Evolutionary conservation across 2,329 filamentous ascomycete genomes (phyloP).

Genomic region (Pseudogymnoascus sp.): DNA sequence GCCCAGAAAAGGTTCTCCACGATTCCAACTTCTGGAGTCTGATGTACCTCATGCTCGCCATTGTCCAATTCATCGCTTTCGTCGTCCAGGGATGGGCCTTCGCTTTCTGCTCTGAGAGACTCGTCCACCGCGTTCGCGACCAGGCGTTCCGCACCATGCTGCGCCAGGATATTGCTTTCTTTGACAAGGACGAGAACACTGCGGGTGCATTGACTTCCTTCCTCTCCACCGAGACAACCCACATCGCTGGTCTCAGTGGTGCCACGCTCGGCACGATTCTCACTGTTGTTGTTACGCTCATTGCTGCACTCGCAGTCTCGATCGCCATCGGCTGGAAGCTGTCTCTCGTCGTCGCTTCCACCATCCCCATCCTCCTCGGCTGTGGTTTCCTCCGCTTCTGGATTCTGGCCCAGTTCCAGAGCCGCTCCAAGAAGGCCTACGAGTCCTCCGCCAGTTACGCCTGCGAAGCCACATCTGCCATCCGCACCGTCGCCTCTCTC

Average conservation of each 20-base stretch:
- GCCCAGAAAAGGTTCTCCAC: constrained; percentile 49
- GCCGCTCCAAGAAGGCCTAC: constrained; percentile 71
- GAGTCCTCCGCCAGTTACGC: constrained; percentile 76
- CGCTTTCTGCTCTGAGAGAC: constrained; percentile 75
- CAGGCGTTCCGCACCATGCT: constrained; percentile 79
- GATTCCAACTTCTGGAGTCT: constrained; percentile 78
- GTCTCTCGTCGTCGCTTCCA: constrained; percentile 71
- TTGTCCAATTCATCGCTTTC: constrained; percentile 65
- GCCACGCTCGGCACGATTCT: constrained; percentile 80
- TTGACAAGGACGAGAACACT: constrained; percentile 82
- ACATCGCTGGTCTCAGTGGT: constrained; percentile 80
- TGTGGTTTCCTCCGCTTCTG: constrained; percentile 87
- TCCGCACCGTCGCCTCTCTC: constrained; percentile 85
- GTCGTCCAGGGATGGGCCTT: constrained; percentile 64
- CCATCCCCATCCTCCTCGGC: constrained; percentile 66
- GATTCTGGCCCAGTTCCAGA: constrained; percentile 72
- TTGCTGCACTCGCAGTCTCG: constrained; percentile 63
- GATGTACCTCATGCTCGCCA: constrained; percentile 81
- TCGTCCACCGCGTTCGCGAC: constrained; percentile 77
- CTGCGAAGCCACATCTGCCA: constrained; percentile 87
- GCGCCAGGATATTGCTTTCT: constrained; percentile 87
- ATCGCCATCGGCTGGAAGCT: constrained; percentile 83
- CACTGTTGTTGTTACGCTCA: constrained; percentile 70
- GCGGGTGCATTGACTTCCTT: constrained; percentile 83
- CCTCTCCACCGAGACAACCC: constrained; percentile 80